These are phyloP conservation scores for Tothia fuscella DNA, from an alignment of 2,329 filamentous ascomycete species.

Conservation along the genomic window DNA sequence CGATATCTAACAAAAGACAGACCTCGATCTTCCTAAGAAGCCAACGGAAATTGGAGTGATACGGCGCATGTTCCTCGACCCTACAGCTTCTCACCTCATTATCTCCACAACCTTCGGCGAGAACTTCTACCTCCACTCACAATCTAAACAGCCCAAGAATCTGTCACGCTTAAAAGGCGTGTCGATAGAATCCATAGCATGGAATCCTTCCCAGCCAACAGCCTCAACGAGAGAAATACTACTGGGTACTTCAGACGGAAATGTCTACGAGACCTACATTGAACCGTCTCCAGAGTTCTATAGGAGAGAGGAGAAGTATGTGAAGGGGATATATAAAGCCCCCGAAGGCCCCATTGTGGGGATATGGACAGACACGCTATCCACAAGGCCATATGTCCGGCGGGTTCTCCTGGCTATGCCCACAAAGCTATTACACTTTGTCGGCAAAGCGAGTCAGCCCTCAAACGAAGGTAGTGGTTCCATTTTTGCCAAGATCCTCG, in stretches of 20 bases:
- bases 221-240: slow-evolving; percentile 91
- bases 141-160: slow-evolving; percentile 76
- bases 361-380: slow-evolving; percentile 67
- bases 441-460: slow-evolving; percentile 61
- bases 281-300: slow-evolving; percentile 94
- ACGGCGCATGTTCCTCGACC: slow-evolving; percentile 91
- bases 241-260: slow-evolving; percentile 82
- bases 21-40: slow-evolving; percentile 94
- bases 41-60: slow-evolving; percentile 85
- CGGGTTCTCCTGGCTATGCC: slow-evolving; percentile 73
- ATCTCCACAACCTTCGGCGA: slow-evolving; percentile 85
- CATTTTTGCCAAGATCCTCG: slow-evolving; percentile 79
- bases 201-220: slow-evolving; percentile 88
- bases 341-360: slow-evolving; percentile 76
- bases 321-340: slow-evolving; percentile 72
- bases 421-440: slow-evolving; percentile 65
- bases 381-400: slow-evolving; percentile 56
- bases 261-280: slow-evolving; percentile 89
- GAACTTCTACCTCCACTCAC: slow-evolving; percentile 95
- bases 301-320: slow-evolving; percentile 82
- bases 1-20: slow-evolving; percentile 33
- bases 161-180: slow-evolving; percentile 76
- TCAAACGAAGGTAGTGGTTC: slow-evolving; percentile 69
- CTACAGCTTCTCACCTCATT: slow-evolving; percentile 86
- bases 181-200: slow-evolving; percentile 77